These are phyloP conservation scores for Brassica balearica DNA, from an alignment of 441 rosid species.

Conservation along the genomic window DNA sequence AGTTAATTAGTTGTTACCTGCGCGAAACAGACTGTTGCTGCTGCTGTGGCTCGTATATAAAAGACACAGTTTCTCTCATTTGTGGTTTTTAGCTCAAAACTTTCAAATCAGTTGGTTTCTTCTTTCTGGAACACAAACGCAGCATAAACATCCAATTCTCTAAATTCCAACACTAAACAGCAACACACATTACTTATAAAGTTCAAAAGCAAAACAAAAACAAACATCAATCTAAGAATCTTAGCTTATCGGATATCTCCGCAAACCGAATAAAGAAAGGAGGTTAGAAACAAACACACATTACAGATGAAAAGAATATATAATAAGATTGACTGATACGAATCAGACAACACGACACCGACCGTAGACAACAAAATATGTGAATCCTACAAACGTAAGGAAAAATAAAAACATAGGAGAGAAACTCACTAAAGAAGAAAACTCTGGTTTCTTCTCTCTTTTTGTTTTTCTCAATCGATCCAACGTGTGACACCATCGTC, in stretches of 20 bases:
- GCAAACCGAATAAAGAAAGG: conserved; percentile 4
- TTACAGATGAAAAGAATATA: conserved; percentile 8
- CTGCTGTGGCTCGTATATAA: neutral
- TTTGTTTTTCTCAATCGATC: conserved; percentile 59
- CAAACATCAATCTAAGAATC: conserved; percentile 2
- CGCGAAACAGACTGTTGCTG: neutral
- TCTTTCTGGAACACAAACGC: conserved; percentile 3
- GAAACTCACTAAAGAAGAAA: conserved; percentile 34
- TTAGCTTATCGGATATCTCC: conserved; percentile 7
- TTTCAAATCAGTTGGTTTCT: neutral
- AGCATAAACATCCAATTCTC: conserved; percentile 3
- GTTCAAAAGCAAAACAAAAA: conserved; percentile 9
- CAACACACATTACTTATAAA: neutral
- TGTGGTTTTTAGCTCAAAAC: neutral
- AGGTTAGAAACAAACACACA: conserved; percentile 8
- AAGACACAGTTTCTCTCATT: neutral
- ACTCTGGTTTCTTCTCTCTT: conserved; percentile 5
- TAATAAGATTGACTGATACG: conserved; percentile 24
- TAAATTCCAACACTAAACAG: conserved; percentile 17
- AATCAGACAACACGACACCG: conserved; percentile 25
- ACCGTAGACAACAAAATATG: conserved; percentile 24
- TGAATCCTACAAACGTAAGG: conserved; percentile 13
- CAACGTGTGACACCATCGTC: conserved; percentile 93
- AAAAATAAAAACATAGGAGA: neutral
- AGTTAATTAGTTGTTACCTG: neutral